Evolutionary conservation across 495 filamentous ascomycete species (phyloP), one percentile per base, ranked within the genome.

Genomic region (Tetracladium marchalianum): DNA sequence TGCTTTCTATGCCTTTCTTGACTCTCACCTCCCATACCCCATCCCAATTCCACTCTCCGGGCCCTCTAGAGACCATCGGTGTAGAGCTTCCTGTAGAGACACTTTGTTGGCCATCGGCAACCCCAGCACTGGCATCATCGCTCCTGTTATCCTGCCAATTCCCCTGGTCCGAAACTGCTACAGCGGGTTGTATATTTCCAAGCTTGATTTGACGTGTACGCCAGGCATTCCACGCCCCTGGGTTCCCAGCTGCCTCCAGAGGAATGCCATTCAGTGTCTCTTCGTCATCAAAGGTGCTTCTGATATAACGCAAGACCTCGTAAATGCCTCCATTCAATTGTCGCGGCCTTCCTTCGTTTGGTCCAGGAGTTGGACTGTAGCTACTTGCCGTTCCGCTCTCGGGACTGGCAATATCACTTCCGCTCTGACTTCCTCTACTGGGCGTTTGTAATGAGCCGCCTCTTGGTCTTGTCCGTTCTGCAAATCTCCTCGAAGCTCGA

Each of bases 11-110:
- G 24, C 84, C 84, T 60, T 77, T 80, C 59, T 77, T 81, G 1
- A 90, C 87, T 32, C 89, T 72, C 45, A 85, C 77, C 51, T 87
- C 84, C 89, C 89, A 95, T 7, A 95, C 89, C 1, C 88, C 89
- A 62, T 94, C 87, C 89, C 89, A 95, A 60, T 90, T 90, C 89
- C 89, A 95, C 48, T 92, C 84, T 11, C 81, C 85, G 1, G 85
- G 84, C 22, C 73, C 71, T 41, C 80, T 74, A 36, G 70, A 54
- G 11, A 36, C 31, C 16, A 44, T 32, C 7, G 32, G 54, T 58
- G 15, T 53, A 39, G 2, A 43, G 13, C 38, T 49, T 12, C 40
- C 45, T 12, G 44, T 40, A 8, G 46, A 35, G 0, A 49, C 19
- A 16, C 35, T 51, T 18, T 46, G 50, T 33, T 51, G 35, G 9